Conservation (phyloP, 352 stramenopile genomes). For the Peronospora belbahrii region DNA sequence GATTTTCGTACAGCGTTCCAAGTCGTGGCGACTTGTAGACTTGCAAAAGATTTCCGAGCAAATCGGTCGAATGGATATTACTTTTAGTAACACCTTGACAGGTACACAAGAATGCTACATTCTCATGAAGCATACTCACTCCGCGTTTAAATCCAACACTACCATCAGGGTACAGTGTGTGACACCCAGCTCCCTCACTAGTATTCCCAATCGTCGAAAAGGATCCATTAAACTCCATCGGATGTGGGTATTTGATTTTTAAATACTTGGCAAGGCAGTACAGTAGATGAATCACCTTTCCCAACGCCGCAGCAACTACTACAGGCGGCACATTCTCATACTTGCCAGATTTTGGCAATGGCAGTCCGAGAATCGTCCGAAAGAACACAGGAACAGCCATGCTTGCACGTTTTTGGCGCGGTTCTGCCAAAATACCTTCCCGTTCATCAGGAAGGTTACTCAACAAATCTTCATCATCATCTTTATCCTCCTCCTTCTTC, state of each 20-base stretch:
- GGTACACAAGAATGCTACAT: conserved; percentile 48
- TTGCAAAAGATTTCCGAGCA: conserved; percentile 59
- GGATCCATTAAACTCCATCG: conserved; percentile 83
- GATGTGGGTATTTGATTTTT: conserved; percentile 59
- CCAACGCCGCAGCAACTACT: conserved; percentile 59
- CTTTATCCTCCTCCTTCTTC: conserved; percentile 6
- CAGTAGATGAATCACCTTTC: conserved; percentile 73
- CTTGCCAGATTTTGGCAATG: conserved; percentile 59
- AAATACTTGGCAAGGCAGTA: conserved; percentile 64
- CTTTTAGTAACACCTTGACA: conserved; percentile 37
- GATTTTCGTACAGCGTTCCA: conserved; percentile 35
- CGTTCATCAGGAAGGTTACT: conserved; percentile 19
- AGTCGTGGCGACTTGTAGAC: conserved; percentile 40
- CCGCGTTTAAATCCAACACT: conserved; percentile 68
- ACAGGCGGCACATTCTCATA: conserved; percentile 68
- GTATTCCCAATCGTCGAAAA: conserved; percentile 82
- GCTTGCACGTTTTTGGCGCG: conserved; percentile 9
- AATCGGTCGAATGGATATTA: conserved; percentile 42
- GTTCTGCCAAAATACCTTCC: conserved; percentile 12
- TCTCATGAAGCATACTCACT: conserved; percentile 71
- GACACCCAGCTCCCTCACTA: conserved; percentile 63
- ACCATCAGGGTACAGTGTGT: conserved; percentile 79
- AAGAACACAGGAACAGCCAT: conserved; percentile 32
- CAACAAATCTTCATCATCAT: conserved; percentile 20
- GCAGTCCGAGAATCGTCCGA: conserved; percentile 56